Conservation (phyloP, 345 rosid species). For the Syzygium oleosum region DNA sequence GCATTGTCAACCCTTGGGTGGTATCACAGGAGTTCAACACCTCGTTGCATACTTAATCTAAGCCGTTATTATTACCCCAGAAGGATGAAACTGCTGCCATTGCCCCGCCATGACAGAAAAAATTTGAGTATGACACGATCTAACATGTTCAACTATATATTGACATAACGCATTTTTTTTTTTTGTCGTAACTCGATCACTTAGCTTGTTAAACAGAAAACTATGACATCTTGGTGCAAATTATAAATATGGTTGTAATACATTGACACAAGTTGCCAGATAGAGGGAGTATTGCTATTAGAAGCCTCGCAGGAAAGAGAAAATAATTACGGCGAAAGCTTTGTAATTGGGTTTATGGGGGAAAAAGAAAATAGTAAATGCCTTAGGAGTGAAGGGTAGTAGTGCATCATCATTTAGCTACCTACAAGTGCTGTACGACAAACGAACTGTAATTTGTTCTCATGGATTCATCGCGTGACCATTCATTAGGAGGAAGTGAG, state of each 20-base stretch:
- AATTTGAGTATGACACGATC: background rate
- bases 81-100: background rate
- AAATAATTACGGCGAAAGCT: background rate
- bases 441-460: background rate
- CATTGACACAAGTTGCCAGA: no score
- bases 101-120: background rate
- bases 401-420: background rate
- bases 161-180: background rate
- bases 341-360: background rate
- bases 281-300: background rate
- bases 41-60: background rate
- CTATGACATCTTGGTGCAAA: background rate
- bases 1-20: background rate
- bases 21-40: background rate
- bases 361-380: background rate
- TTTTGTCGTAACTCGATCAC: background rate
- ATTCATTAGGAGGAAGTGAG: background rate
- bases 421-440: background rate
- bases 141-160: background rate
- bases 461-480: background rate
- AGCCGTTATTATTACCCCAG: background rate
- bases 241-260: background rate
- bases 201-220: background rate
- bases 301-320: background rate
- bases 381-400: background rate